Percentiles rank a stretch among this genome's conserved stretches.
Evolutionary conservation across 352 stramenopile species (phyloP).

Genomic region (Pythium insidiosum): DNA sequence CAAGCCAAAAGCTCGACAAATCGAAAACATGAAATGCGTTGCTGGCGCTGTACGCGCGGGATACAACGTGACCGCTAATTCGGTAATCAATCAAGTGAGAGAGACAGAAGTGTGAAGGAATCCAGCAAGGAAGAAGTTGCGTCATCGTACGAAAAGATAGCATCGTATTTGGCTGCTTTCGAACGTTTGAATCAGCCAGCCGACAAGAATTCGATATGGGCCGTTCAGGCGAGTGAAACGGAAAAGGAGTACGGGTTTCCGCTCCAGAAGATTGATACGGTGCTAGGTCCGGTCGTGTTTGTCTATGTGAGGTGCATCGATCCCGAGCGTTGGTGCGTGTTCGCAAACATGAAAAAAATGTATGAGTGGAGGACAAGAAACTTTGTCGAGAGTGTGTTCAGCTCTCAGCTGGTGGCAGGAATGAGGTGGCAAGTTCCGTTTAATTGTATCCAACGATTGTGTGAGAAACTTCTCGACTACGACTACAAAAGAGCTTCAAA

Average conservation of each 20-base stretch:
- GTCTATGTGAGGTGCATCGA: conserved; percentile 7
- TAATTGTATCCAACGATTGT: background rate
- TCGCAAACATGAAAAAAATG: conserved; percentile 4
- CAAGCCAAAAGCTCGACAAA: background rate
- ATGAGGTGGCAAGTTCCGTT: background rate
- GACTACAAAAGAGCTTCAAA: conserved; percentile 1
- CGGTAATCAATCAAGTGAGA: background rate
- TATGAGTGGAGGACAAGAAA: conserved; percentile 18
- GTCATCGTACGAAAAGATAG: background rate
- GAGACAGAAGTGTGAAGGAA: background rate
- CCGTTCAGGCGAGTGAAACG: conserved; percentile 4
- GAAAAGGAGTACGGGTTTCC: conserved; percentile 2
- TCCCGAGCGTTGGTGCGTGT: conserved; percentile 8
- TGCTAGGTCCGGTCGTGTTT: too few species aligned
- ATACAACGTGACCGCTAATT: background rate
- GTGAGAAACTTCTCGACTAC: conserved; percentile 6
- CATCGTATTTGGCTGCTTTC: background rate
- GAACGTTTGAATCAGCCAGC: background rate
- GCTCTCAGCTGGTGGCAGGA: background rate
- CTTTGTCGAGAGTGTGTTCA: conserved; percentile 13
- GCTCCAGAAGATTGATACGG: conserved; percentile 1
- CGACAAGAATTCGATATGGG: conserved; percentile 6
- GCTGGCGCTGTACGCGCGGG: background rate
- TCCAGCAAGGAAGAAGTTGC: background rate
- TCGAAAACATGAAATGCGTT: background rate